These are phyloP conservation scores for Dalbergia cultrata DNA, from an alignment of 306 rosid species.

Conservation along the genomic window DNA sequence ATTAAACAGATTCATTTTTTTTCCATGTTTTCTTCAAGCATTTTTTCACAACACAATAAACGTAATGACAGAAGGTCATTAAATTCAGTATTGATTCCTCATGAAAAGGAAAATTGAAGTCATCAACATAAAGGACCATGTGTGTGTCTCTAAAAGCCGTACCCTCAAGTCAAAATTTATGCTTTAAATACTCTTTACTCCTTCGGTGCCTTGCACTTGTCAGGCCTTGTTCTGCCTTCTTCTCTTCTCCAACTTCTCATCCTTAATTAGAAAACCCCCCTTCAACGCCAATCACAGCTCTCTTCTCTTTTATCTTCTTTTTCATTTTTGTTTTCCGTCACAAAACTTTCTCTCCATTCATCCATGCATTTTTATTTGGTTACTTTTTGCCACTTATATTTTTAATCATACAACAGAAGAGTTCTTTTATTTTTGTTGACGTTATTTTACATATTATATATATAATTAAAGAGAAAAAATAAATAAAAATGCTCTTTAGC, in stretches of 20 bases:
- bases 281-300: constrained; percentile 1
- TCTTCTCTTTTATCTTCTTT: background rate
- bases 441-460: background rate
- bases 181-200: constrained; percentile 21
- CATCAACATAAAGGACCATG: background rate
- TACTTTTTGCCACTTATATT: background rate
- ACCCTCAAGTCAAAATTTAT: constrained; percentile 14
- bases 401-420: background rate
- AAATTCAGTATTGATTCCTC: constrained; percentile 3
- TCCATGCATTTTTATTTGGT: constrained; percentile 6
- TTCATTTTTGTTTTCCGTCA: background rate
- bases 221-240: background rate
- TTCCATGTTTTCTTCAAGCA: constrained; percentile 1
- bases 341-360: background rate
- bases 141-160: background rate
- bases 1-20: background rate
- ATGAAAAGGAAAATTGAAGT: constrained; percentile 7
- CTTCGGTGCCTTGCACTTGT: background rate
- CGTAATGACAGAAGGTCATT: background rate
- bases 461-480: background rate
- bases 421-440: background rate
- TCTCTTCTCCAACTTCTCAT: constrained; percentile 1
- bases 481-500: constrained; percentile 30
- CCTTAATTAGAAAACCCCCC: too few relatives aligned
- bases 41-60: constrained; percentile 2